Evolutionary conservation across 1,139 yeast genomes (phyloP).

Genomic region (Zygotorulaspora mrakii): DNA sequence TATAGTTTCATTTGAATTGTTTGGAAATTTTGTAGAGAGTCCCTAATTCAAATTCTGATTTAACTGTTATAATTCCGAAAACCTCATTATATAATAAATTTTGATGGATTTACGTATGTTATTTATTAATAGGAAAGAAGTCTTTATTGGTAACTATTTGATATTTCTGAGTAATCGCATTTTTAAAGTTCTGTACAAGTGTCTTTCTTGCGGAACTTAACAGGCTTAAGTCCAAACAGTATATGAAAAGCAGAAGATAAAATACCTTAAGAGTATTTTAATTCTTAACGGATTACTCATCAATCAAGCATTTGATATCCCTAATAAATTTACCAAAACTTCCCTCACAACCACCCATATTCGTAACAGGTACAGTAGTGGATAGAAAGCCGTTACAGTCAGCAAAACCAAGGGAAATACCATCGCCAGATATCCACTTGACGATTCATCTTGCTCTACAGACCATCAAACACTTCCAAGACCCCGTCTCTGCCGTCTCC

Average conservation of each 20-base stretch:
- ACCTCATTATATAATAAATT: too few relatives aligned
- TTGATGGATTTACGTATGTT: too few relatives aligned
- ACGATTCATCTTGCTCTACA: conserved; percentile 15
- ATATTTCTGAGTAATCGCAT: too few relatives aligned
- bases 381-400: neutral
- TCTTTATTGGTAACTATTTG: too few relatives aligned
- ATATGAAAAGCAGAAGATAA: conserved; percentile 70
- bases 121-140: too few relatives aligned
- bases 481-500: conserved; percentile 13
- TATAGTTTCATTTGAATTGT: too few relatives aligned
- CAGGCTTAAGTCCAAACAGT: conserved; percentile 73
- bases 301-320: conserved; percentile 76
- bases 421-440: conserved; percentile 11
- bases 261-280: conserved; percentile 76
- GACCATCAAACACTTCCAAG: conserved; percentile 11
- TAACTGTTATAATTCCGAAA: too few relatives aligned
- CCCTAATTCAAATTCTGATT: too few relatives aligned
- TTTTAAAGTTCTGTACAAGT: too few relatives aligned
- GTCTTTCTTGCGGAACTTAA: too few relatives aligned
- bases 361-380: conserved; percentile 16
- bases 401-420: neutral
- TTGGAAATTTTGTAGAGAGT: too few relatives aligned
- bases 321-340: conserved; percentile 84
- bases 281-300: conserved; percentile 86
- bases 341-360: conserved; percentile 65